These are phyloP conservation scores for Bruguiera sexangula DNA, from an alignment of 345 rosid genomes.

Conservation along the genomic window DNA sequence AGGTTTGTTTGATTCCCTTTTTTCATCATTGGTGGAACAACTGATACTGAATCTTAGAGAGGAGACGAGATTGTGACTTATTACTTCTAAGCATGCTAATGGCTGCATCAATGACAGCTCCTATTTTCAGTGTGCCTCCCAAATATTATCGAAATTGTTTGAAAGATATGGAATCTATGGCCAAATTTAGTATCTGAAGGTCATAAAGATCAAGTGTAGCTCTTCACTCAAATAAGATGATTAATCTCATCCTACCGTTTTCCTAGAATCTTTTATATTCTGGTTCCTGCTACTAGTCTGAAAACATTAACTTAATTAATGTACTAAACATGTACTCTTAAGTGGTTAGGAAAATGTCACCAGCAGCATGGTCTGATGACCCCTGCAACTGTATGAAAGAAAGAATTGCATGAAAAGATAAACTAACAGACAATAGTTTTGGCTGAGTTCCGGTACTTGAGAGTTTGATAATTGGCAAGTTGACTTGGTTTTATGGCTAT, in stretches of 20 bases:
- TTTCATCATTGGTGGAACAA: neutral
- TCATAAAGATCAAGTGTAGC: neutral
- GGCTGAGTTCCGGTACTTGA: neutral
- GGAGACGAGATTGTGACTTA: neutral
- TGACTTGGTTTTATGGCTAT: neutral
- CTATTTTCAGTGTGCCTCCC: too few species aligned
- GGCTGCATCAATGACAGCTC: too few species aligned
- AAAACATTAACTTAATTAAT: neutral
- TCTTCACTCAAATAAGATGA: neutral
- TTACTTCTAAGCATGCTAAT: neutral
- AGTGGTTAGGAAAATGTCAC: too few species aligned
- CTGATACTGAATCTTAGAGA: neutral
- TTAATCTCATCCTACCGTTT: neutral
- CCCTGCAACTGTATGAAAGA: neutral
- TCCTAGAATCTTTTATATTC: neutral
- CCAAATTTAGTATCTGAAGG: neutral
- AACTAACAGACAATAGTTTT: neutral
- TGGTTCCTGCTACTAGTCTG: neutral
- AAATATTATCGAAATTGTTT: neutral
- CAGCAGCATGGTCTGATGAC: too few species aligned
- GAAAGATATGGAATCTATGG: neutral
- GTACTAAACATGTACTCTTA: too few species aligned
- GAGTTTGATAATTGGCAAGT: neutral
- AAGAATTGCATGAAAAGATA: neutral
- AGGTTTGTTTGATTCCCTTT: conserved; percentile 44